Base-by-base conservation (phyloP, 208 protist genomes). In the Crithidia bombi region DNA sequence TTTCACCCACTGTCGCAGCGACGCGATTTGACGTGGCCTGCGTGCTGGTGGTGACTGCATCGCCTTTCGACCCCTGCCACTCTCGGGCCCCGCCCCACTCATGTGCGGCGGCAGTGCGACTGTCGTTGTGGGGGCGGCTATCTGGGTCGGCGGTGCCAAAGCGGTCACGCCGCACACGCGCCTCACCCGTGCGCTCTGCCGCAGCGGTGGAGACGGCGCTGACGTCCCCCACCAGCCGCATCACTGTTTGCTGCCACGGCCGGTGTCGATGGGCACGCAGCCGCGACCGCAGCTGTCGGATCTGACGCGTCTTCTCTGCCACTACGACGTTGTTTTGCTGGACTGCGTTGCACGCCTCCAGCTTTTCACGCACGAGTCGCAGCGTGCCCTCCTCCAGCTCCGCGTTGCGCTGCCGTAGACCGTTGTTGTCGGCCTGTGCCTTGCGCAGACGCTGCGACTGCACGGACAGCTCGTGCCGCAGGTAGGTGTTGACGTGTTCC, bases 321-420 rank as follows among this genome's bases (percentile, higher is more conserved):
- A 95, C 59, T 6, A 77, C 66, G n/a, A 90, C 47, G 67, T 90
- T 77, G 69, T 86, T 89, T 73, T 95, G 75, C 69, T 96, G 91
- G n/a, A 76, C 59, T 30, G 87, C 38, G 61, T 93, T 96, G 65
- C 75, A 86, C 55, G 78, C 87, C 44, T 87, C 70, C 35, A 96
- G 71, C 69, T 90, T 90, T 52, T 88, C 77, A 23, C 80, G 71
- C 47, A 92, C 70, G 9, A 86, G 76, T 17, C 69, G n/a, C 63
- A 88, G 76, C 19, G 90, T 73, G 35, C 73, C 76, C 3, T 72
- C 54, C 62, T 93, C 83, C 19, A 94, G 58, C 21, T 72, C 66
- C 1, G 39, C 52, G 61, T 84, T 86, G 64, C 87, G 89, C 44
- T 87, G 75, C 23, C 72, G 77, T 58, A 96, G 75, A 5, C 65